Percentiles rank a stretch among this genome's conserved stretches.
These are phyloP conservation scores for Coemansia sp. DNA, from an alignment of 192 early-diverging fungal genomes.

Conservation along the genomic window DNA sequence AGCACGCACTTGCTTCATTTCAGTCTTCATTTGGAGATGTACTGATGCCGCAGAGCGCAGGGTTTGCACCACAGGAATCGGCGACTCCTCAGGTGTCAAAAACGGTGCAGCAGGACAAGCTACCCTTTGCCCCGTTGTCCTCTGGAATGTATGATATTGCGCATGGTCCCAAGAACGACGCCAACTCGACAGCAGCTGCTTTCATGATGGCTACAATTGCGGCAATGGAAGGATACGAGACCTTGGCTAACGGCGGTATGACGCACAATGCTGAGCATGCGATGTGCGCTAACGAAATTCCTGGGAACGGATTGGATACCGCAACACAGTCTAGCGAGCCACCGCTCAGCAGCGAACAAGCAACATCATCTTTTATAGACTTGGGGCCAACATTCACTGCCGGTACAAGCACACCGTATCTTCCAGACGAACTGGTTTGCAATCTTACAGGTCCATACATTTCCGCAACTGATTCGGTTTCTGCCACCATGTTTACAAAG, in stretches of 20 bases:
- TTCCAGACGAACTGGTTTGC: slow-evolving; percentile 3
- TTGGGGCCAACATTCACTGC: slow-evolving; percentile 30
- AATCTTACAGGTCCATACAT: not conserved
- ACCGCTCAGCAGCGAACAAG: not conserved
- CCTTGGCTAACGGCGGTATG: slow-evolving; percentile 1
- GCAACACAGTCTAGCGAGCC: not conserved
- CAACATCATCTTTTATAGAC: slow-evolving; percentile 3
- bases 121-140: not conserved
- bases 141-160: not conserved
- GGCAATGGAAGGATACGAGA: slow-evolving; percentile 22
- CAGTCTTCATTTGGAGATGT: not conserved
- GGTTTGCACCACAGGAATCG: not conserved
- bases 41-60: not conserved
- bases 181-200: slow-evolving; percentile 6
- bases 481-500: slow-evolving; percentile 1
- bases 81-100: not conserved
- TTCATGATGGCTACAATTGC: slow-evolving; percentile 39
- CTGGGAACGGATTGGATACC: not conserved
- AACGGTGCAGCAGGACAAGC: not conserved
- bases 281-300: not conserved
- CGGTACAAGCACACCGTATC: slow-evolving; percentile 1
- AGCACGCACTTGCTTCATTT: not conserved
- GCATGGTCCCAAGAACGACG: not conserved
- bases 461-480: not conserved
- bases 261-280: not conserved